Base-by-base conservation (phyloP, 306 rosid species). In the Benincasa hispida region DNA sequence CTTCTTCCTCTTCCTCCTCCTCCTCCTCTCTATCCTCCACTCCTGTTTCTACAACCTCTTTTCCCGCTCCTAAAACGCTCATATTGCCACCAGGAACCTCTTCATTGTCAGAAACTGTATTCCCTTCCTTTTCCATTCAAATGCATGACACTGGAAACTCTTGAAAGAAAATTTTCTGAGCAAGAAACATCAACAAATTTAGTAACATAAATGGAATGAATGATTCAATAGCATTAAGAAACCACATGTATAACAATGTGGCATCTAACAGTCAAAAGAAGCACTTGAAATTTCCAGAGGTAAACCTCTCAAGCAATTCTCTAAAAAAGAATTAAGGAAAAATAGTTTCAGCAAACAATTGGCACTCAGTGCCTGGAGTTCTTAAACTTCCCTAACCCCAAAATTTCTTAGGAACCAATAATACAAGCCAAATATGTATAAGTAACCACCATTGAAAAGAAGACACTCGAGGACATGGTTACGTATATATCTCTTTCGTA, bases 1-100 rank as follows among this genome's bases (percentile, higher is more conserved):
- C 69, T 32, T 82, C 85, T 0, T 76, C 87, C 12, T 75, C 90
- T 5, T 72, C 89, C 12, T 47, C 92, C 2, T 61, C 85, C 72
- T 82, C 82, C 4, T 56, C 87, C 61, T 79, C 79, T 5, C 30
- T 56, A 39, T 48, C 65, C 35, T 68, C 84, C 51, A 10, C 80
- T 45, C 24, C 72, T 62, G 32, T 65, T 27, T 34, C 79, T 8
- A 24, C 79, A 51, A 35, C 47, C 63, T 42, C 39, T 50, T 63
- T 21, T 8, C 1, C 37, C 50, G 51, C 37, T 47, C 70, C 76
- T 32, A 75, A 58, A 34, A 50, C 35, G 19, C 74, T 19, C 37
- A 59, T 41, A 6, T 18, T 57, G 12, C 57, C 55, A n/a, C 47
- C 78, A 35, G 76, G 76, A 77, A 75, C 80, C 51, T 75, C 84